Conservation (phyloP, 495 filamentous ascomycete genomes). For the Hypoxylon perforatum region DNA sequence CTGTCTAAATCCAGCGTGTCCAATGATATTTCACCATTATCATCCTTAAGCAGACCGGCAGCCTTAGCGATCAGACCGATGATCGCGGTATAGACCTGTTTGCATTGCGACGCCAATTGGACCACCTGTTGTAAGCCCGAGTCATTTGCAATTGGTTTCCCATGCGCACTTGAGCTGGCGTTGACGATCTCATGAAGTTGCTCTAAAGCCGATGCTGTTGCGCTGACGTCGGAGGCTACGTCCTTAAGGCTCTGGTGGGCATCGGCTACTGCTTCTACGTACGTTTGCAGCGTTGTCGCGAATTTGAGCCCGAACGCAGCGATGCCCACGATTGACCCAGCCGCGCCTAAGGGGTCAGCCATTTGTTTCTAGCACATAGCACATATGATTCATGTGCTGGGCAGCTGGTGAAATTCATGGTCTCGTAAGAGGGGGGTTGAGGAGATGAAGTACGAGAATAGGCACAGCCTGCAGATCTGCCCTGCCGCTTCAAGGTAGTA, state of each 20-base stretch:
- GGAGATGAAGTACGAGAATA: no score
- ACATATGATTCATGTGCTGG: not conserved
- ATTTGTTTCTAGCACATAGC: slow-evolving; percentile 7
- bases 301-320: slow-evolving; percentile 34
- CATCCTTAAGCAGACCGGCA: slow-evolving; percentile 10
- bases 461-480: no score
- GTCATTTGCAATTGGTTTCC: slow-evolving; percentile 22
- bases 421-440: no score
- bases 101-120: slow-evolving; percentile 33
- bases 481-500: no score
- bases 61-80: slow-evolving; percentile 32
- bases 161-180: slow-evolving; percentile 8
- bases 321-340: slow-evolving; percentile 30
- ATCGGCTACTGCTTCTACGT: slow-evolving; percentile 18
- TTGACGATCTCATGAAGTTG: slow-evolving; percentile 29
- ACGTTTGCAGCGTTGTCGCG: slow-evolving; percentile 33
- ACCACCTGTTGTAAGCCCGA: slow-evolving; percentile 26
- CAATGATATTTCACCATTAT: slow-evolving; percentile 11
- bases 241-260: slow-evolving; percentile 19
- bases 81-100: slow-evolving; percentile 32
- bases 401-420: not conserved
- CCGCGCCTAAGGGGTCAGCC: slow-evolving; percentile 23
- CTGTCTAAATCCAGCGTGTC: slow-evolving; percentile 14
- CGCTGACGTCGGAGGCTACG: slow-evolving; percentile 29
- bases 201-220: slow-evolving; percentile 32